phyloP scores from a whole-genome alignment of 2,329 filamentous ascomycete genomes.

The Dactylellina cionopaga region DNA sequence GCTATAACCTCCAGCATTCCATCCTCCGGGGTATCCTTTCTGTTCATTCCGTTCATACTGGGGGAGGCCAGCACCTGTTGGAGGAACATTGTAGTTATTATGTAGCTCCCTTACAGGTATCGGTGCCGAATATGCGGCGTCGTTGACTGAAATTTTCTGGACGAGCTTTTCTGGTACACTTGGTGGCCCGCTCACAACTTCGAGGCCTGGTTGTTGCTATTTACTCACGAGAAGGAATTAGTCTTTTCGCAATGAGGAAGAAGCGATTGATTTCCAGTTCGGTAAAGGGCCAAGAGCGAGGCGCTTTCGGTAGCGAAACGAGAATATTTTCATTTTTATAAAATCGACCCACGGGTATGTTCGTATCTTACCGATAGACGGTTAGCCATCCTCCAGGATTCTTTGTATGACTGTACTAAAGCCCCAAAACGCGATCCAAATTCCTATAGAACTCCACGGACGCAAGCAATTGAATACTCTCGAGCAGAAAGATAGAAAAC shows the following conservation, averaged over 20 bases:
- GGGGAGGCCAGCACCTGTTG: neutral
- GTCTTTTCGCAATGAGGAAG: conserved; percentile 14
- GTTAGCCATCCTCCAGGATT: conserved; percentile 32
- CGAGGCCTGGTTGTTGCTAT: conserved; percentile 43
- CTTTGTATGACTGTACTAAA: too few relatives aligned
- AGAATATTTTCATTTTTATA: conserved; percentile 15
- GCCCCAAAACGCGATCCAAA: neutral
- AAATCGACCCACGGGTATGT: conserved; percentile 36
- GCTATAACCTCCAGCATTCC: neutral
- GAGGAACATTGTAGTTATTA: conserved; percentile 18
- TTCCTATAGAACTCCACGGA: neutral
- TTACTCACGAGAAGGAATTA: neutral
- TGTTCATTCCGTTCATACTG: conserved; percentile 32
- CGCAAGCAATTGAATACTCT: neutral
- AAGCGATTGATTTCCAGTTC: conserved; percentile 7
- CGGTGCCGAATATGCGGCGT: conserved; percentile 26
- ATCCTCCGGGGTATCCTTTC: conserved; percentile 11
- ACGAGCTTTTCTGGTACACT: conserved; percentile 23
- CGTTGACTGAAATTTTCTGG: conserved; percentile 14
- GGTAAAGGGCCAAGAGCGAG: too few relatives aligned
- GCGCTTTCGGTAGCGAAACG: too few relatives aligned
- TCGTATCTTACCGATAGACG: conserved; percentile 51
- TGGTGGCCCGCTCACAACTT: conserved; percentile 25
- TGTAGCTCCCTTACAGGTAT: conserved; percentile 31
- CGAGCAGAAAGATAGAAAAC: conserved; percentile 8